These are phyloP conservation scores for Alternaria longipes DNA, from an alignment of 2,329 filamentous ascomycete genomes.

Conservation along the genomic window DNA sequence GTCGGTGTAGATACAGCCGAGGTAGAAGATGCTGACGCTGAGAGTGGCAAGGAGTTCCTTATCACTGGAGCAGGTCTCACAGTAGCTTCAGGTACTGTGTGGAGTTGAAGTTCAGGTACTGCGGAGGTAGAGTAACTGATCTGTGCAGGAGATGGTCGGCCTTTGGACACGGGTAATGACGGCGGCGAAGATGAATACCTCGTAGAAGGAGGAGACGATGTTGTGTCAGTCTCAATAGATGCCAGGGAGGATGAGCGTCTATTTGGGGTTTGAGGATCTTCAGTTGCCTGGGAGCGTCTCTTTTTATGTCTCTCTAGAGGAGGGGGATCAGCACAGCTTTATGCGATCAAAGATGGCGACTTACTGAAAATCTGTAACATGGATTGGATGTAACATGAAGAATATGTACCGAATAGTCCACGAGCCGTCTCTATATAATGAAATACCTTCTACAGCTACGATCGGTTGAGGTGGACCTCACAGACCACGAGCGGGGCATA, in stretches of 20 bases:
- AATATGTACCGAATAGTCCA: conserved; percentile 5
- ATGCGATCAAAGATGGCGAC: background rate
- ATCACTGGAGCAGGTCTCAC: background rate
- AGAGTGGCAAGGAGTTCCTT: conserved; percentile 2
- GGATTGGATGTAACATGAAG: conserved; percentile 18
- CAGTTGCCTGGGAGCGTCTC: conserved; percentile 18
- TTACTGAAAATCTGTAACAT: conserved; percentile 36
- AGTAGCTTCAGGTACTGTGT: background rate
- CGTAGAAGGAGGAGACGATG: background rate
- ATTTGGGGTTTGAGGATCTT: conserved; percentile 14
- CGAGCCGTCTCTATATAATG: conserved; percentile 16
- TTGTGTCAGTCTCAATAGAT: conserved; percentile 16
- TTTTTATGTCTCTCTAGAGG: conserved; percentile 31
- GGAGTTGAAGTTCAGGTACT: background rate
- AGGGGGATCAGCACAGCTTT: conserved; percentile 8
- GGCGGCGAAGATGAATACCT: conserved; percentile 4
- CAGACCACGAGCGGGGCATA: conserved; percentile 27
- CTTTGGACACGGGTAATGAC: conserved; percentile 7
- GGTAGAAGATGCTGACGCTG: conserved; percentile 1
- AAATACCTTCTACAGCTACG: conserved; percentile 8
- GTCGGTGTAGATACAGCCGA: conserved; percentile 1
- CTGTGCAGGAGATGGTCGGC: conserved; percentile 6
- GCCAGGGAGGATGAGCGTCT: conserved; percentile 14
- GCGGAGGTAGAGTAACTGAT: conserved; percentile 9
- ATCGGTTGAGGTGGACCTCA: conserved; percentile 10